Conservation (phyloP, 768 basidiomycete genomes). For the Glaciozyma antarctica region DNA sequence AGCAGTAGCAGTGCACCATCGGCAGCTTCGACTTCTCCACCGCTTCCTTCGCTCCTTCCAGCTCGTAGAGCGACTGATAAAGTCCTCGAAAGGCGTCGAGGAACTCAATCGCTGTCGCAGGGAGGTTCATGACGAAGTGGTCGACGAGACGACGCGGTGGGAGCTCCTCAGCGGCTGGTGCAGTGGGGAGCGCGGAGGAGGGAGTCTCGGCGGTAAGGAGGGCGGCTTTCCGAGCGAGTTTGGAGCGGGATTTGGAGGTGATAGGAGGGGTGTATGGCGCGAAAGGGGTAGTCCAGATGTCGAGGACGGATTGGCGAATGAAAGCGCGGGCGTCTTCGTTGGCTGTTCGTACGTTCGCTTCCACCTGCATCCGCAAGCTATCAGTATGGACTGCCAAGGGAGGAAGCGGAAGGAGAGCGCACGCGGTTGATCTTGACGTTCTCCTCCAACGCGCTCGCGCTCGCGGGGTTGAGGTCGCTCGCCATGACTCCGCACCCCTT, state of each 20-base stretch:
- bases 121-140: slow-evolving; percentile 98
- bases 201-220: not conserved
- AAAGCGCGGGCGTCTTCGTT: slow-evolving; percentile 83
- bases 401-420: slow-evolving; percentile 34
- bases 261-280: slow-evolving; percentile 39
- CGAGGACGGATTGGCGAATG: slow-evolving; percentile 53
- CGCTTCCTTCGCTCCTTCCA: slow-evolving; percentile 13
- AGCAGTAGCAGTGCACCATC: slow-evolving; percentile 91
- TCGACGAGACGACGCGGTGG: slow-evolving; percentile 52
- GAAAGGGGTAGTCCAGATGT: slow-evolving; percentile 59
- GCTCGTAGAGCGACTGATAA: slow-evolving; percentile 44
- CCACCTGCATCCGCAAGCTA: slow-evolving; percentile 50
- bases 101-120: slow-evolving; percentile 81
- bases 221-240: slow-evolving; percentile 17
- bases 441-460: slow-evolving; percentile 60
- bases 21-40: slow-evolving; percentile 51
- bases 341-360: slow-evolving; percentile 56
- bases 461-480: slow-evolving; percentile 89
- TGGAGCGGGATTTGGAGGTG: slow-evolving; percentile 9
- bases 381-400: not conserved
- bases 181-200: not conserved
- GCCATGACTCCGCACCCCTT: slow-evolving; percentile 73
- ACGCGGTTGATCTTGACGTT: slow-evolving; percentile 75
- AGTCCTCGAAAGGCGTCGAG: slow-evolving; percentile 78
- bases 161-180: not conserved